Percentiles rank a stretch among this genome's conserved stretches.
Evolutionary conservation across 169 alveolate genomes (phyloP).

Genomic region (Eimeria tenella): DNA sequence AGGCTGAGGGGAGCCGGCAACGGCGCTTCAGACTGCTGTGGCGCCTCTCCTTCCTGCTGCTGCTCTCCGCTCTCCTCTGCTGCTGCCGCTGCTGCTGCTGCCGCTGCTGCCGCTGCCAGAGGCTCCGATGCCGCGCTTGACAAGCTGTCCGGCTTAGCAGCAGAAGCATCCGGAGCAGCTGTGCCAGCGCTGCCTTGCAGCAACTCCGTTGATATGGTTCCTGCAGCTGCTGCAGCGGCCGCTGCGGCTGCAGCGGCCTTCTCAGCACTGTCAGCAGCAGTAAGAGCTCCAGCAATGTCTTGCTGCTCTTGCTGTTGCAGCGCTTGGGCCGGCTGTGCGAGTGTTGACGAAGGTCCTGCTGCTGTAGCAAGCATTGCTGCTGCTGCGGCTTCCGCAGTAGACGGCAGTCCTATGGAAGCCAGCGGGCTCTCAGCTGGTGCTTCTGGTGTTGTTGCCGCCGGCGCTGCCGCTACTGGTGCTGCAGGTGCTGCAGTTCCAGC

Average conservation of each 20-base stretch:
- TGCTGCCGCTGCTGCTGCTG: slow-evolving; percentile 16
- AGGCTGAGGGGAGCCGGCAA: not conserved
- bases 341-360: slow-evolving; percentile 50
- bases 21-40: not conserved
- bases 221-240: slow-evolving; percentile 41
- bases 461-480: not conserved
- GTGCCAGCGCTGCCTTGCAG: not conserved
- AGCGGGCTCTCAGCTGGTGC: not conserved
- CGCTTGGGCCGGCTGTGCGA: slow-evolving; percentile 1
- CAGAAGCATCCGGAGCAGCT: not conserved
- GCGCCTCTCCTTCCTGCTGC: not conserved
- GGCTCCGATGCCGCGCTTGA: not conserved
- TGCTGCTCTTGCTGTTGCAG: slow-evolving; percentile 36
- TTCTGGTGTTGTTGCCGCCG: not conserved
- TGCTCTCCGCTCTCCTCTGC: not conserved
- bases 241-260: slow-evolving; percentile 54
- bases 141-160: not conserved
- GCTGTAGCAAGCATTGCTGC: slow-evolving; percentile 59
- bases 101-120: not conserved
- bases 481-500: not conserved
- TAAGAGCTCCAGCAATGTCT: slow-evolving; percentile 8
- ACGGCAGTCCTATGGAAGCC: not conserved
- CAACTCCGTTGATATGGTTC: not conserved
- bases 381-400: slow-evolving; percentile 50
- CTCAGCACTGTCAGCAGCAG: slow-evolving; percentile 14